Evolutionary conservation across 495 filamentous ascomycete genomes (phyloP).

Genomic region (Podospora comata): DNA sequence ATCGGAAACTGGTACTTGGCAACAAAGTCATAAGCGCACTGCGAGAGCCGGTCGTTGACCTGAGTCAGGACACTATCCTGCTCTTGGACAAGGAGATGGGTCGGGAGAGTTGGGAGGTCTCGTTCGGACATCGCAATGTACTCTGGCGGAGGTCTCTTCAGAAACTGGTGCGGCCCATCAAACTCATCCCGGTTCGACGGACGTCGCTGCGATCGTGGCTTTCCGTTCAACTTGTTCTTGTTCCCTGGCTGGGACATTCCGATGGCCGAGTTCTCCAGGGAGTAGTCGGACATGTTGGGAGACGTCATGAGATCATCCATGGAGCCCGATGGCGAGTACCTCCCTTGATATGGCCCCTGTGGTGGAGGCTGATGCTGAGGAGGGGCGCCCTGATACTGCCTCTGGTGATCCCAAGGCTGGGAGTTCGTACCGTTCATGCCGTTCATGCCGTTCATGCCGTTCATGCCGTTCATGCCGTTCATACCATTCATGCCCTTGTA

Average conservation of each 20-base stretch:
- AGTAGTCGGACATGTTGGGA: slow-evolving; percentile 43
- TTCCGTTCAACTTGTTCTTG: slow-evolving; percentile 46
- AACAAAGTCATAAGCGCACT: slow-evolving; percentile 84
- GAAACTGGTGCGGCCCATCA: slow-evolving; percentile 77
- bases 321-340: slow-evolving; percentile 47
- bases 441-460: not conserved
- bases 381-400: slow-evolving; percentile 10
- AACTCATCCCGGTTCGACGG: slow-evolving; percentile 85
- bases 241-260: slow-evolving; percentile 38
- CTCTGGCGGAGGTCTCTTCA: slow-evolving; percentile 62
- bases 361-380: not conserved
- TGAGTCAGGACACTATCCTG: slow-evolving; percentile 74
- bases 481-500: slow-evolving; percentile 31
- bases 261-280: slow-evolving; percentile 34
- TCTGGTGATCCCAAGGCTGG: slow-evolving; percentile 10
- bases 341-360: slow-evolving; percentile 20
- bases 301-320: slow-evolving; percentile 47
- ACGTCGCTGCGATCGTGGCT: slow-evolving; percentile 62
- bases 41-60: slow-evolving; percentile 80
- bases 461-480: not conserved
- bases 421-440: not conserved
- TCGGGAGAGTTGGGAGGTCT: slow-evolving; percentile 76
- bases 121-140: slow-evolving; percentile 69
- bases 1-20: slow-evolving; percentile 88
- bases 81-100: slow-evolving; percentile 76